Evolutionary conservation across 306 rosid species (phyloP), one percentile per base, ranked within the genome.

Genomic region (Glycine latifolia): DNA sequence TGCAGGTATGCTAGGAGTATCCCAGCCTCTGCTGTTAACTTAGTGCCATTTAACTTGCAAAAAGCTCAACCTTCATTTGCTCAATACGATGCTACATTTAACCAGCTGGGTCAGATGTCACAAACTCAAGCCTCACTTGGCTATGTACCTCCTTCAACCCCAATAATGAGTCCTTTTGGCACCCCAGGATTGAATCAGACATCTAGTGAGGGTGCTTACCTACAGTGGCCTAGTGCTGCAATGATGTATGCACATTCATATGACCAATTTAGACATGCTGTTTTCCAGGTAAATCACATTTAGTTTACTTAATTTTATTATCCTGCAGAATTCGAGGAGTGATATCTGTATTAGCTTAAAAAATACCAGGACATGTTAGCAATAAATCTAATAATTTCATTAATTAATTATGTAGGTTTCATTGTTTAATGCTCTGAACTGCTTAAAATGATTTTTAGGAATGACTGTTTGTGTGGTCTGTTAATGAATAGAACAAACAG

Each of bases 161-260:
- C 88, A 4, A 71, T 75, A 31, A 87, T 89, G 87, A 87, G 65
- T 87, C 98, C 92, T 53, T 92, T 88, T 78, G 61, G 89, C 76
- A 80, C 91, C 48, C 20, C 87, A 52, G 93, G 91, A 79, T 78
- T 90, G 75, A 91, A 88, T 78, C 98, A 87, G 84, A 53, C 91
- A 50, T 74, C 93, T 65, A 73, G 85, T 26, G 96, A 89, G 54
- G 92, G 88, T 86, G 87, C 90, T 16, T 94, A 87, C 84, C 84
- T 86, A 67, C 98, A 88, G 84, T 94, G 98, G 97, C 91, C 95
- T 16, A 90, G 89, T 85, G 80, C 97, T 88, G 80, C 97, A 20
- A 88, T 94, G 92, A 90, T 94, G 95, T 94, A 94, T 89, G 94
- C 92, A 2, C 94, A 89, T 87, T 80, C 92, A 11, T 91, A 88